Conservation (phyloP, 495 filamentous ascomycete genomes). For the Aspergillus homomorphus region DNA sequence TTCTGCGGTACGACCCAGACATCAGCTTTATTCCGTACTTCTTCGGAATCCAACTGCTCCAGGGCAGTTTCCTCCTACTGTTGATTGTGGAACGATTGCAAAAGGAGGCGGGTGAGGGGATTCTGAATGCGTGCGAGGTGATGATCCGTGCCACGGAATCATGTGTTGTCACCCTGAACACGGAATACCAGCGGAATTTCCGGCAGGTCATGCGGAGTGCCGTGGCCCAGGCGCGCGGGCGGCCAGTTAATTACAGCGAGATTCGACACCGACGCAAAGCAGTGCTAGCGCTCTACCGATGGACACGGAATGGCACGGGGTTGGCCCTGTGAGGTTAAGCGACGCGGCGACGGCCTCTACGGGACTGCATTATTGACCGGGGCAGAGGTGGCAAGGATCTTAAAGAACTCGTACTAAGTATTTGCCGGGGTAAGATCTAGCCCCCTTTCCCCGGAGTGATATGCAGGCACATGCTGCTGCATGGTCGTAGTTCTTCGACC, state of each 20-base stretch:
- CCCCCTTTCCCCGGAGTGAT: background rate
- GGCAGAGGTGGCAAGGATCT: background rate
- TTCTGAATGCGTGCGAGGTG: constrained; percentile 80
- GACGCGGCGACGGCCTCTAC: background rate
- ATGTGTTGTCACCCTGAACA: constrained; percentile 80
- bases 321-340: constrained; percentile 48
- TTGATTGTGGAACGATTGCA: constrained; percentile 81
- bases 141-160: constrained; percentile 84
- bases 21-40: constrained; percentile 89
- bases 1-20: constrained; percentile 80
- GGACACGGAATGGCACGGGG: constrained; percentile 76
- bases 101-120: constrained; percentile 73
- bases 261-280: constrained; percentile 72
- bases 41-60: constrained; percentile 81
- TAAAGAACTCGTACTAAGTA: too few relatives aligned
- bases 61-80: constrained; percentile 77
- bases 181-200: constrained; percentile 84
- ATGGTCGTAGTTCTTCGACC: background rate
- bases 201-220: constrained; percentile 81
- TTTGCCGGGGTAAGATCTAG: background rate
- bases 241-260: constrained; percentile 71
- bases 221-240: constrained; percentile 70
- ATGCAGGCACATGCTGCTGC: background rate
- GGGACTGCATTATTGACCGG: background rate
- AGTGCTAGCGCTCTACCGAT: constrained; percentile 70